phyloP scores from a whole-genome alignment of 2,329 filamentous ascomycete genomes.

The Thermomyces lanuginosus region DNA sequence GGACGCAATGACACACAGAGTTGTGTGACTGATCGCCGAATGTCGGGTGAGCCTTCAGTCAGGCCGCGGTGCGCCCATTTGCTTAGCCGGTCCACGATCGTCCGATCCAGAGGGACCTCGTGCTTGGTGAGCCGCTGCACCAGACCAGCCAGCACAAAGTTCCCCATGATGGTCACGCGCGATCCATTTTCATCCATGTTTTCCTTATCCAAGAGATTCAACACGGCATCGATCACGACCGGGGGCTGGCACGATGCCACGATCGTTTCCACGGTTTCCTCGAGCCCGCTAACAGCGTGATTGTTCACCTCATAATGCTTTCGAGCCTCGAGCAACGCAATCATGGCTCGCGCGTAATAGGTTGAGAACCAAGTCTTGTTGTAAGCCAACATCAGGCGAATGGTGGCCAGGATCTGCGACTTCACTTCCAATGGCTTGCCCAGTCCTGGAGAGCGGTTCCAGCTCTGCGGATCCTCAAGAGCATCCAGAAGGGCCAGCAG shows the following conservation, averaged over 20 bases:
- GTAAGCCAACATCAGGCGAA: conserved; percentile 24
- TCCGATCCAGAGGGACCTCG: conserved; percentile 7
- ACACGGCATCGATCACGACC: conserved; percentile 18
- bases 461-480: conserved; percentile 18
- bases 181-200: conserved; percentile 15
- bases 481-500: conserved; percentile 22
- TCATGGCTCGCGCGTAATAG: conserved; percentile 20
- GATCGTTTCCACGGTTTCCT: conserved; percentile 23
- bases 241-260: conserved; percentile 14
- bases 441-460: conserved; percentile 13
- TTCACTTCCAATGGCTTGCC: conserved; percentile 20
- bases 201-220: conserved; percentile 18
- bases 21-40: conserved; percentile 23
- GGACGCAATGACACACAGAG: conserved; percentile 12
- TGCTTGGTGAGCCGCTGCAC: conserved; percentile 13
- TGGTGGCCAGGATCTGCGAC: conserved; percentile 26
- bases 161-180: conserved; percentile 21
- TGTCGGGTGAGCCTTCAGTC: conserved; percentile 19
- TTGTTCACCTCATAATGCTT: conserved; percentile 23
- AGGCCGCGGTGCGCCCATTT: conserved; percentile 18
- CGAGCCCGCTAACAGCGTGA: conserved; percentile 25
- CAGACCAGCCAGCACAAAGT: conserved; percentile 15
- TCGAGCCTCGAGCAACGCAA: conserved; percentile 21
- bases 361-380: conserved; percentile 19
- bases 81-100: conserved; percentile 16